Base-by-base conservation (phyloP, 306 rosid genomes). In the Prunus dulcis region DNA sequence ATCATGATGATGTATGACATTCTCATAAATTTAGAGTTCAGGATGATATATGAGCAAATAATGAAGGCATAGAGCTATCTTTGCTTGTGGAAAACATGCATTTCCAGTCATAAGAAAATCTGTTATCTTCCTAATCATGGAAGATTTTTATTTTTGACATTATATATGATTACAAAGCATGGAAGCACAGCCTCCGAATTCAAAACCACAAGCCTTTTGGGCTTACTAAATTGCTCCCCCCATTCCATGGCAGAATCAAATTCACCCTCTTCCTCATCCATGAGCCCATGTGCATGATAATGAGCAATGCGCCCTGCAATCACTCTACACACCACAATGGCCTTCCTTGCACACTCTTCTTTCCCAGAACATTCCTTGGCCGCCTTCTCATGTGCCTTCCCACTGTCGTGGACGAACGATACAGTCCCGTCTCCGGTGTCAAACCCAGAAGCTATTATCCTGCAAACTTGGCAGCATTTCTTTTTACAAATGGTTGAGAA, bases 131-230 rank as follows among this genome's bases (percentile, higher is more conserved):
- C 1, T 27, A 32, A 49, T 70, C 38, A 50, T 17, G 58, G 50
- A 46, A 34, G n/a, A 34, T 74, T 46, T 28, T 62, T 62, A 4
- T 58, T 23, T 32, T 57, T 62, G 56, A 12, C 75, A 5, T 70
- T 60, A 49, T 64, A 80, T 46, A 81, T 67, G 30, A 80, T 78
- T 64, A 77, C 84, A 69, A 80, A 84, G 81, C 80, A 73, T 43
- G 87, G 82, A 74, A 84, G 82, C 20, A 78, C 69, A 25, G 82
- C 85, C 52, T 76, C 73, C 34, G 58, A 69, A 64, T 80, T 74
- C 77, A 73, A 68, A 63, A 63, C 79, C 64, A 76, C 60, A 0
- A 77, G 78, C 62, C 73, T 56, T n/a, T 69, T 67, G 6, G 45
- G 65, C 19, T 66, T 79, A 2, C 58, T 55, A 9, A 75, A 72